These are phyloP conservation scores for Allantophomopsis cytisporea DNA, from an alignment of 2,329 filamentous ascomycete species.

Conservation along the genomic window DNA sequence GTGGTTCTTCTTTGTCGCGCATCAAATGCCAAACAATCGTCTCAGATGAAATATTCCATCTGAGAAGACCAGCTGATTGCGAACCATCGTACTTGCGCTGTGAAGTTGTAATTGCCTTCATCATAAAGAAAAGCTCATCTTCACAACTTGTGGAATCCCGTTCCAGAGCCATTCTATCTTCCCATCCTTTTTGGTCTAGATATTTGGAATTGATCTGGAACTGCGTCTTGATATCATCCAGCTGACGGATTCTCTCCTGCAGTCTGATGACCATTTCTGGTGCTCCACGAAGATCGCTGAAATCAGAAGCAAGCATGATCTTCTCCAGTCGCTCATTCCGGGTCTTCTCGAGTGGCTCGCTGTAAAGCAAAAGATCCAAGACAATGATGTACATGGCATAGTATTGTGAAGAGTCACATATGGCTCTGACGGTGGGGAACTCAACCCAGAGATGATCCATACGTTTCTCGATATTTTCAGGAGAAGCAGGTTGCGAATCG, in stretches of 20 bases:
- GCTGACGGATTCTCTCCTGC: slow-evolving; percentile 82
- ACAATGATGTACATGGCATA: slow-evolving; percentile 98
- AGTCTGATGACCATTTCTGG: slow-evolving; percentile 86
- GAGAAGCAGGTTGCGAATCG: slow-evolving; percentile 34
- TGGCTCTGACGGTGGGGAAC: slow-evolving; percentile 84
- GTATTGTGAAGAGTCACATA: slow-evolving; percentile 95
- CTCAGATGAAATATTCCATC: slow-evolving; percentile 86
- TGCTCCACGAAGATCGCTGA: slow-evolving; percentile 87
- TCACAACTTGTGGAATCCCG: slow-evolving; percentile 80
- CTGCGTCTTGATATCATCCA: slow-evolving; percentile 92
- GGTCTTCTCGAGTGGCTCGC: slow-evolving; percentile 93
- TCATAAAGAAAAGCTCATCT: slow-evolving; percentile 97
- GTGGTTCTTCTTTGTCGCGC: slow-evolving; percentile 69
- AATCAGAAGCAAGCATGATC: slow-evolving; percentile 97
- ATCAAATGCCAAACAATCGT: slow-evolving; percentile 98
- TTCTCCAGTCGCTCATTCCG: slow-evolving; percentile 89
- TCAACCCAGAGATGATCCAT: slow-evolving; percentile 96
- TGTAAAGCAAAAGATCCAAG: slow-evolving; percentile 89
- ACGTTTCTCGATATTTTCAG: slow-evolving; percentile 54
- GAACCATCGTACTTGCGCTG: slow-evolving; percentile 73
- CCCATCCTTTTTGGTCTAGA: slow-evolving; percentile 81
- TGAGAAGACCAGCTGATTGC: slow-evolving; percentile 65
- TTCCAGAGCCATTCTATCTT: slow-evolving; percentile 79
- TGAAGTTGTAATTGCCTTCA: slow-evolving; percentile 97
- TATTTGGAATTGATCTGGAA: slow-evolving; percentile 88